Evolutionary conservation across 768 basidiomycete genomes (phyloP).

Genomic region (Boletus rufocinnamomeus): DNA sequence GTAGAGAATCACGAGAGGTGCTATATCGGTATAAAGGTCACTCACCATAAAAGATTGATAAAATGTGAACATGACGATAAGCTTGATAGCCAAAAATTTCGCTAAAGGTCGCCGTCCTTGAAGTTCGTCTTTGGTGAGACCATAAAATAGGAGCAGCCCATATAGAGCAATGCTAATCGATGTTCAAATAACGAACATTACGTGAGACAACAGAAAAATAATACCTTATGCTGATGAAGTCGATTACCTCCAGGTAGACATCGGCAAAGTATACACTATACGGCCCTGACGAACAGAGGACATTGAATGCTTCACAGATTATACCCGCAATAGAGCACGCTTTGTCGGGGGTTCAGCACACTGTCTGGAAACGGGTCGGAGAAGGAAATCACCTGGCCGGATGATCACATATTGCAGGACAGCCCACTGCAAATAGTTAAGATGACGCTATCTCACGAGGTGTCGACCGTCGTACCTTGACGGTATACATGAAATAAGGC

Average conservation of each 20-base stretch:
- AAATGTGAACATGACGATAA: constrained; percentile 86
- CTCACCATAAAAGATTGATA: constrained; percentile 80
- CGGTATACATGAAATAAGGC: constrained; percentile 87
- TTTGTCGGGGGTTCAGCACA: constrained; percentile 14
- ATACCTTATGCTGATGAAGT: constrained; percentile 82
- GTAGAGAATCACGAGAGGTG: background rate
- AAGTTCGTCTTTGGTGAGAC: constrained; percentile 79
- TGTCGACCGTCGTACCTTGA: constrained; percentile 57
- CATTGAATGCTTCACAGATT: constrained; percentile 65
- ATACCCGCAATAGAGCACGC: constrained; percentile 69
- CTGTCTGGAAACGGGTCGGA: background rate
- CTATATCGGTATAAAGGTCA: background rate
- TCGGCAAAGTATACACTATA: constrained; percentile 63
- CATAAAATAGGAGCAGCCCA: constrained; percentile 82
- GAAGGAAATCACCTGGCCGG: constrained; percentile 45
- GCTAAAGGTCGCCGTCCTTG: constrained; percentile 71
- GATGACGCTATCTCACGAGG: background rate
- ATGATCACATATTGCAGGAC: constrained; percentile 89
- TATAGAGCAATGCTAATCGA: constrained; percentile 73
- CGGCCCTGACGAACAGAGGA: constrained; percentile 68
- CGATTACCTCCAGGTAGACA: constrained; percentile 70
- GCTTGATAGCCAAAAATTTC: constrained; percentile 86
- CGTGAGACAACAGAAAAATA: constrained; percentile 7
- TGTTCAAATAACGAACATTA: background rate
- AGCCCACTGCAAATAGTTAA: constrained; percentile 56